Conservation (phyloP, 1,139 yeast species). For the Geotrichum candidum region DNA sequence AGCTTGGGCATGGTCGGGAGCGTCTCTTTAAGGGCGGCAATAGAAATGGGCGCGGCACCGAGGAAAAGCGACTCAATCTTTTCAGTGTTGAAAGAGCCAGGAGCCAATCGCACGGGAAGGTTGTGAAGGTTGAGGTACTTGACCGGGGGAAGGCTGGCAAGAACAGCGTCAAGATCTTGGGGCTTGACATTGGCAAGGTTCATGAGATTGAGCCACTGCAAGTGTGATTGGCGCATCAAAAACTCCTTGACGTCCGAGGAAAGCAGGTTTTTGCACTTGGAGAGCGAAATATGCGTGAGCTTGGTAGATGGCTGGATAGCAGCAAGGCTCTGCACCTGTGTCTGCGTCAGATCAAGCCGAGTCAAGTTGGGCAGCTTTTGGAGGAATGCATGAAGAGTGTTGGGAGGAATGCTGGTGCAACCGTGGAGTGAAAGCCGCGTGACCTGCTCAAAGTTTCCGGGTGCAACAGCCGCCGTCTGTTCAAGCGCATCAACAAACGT, state of each 20-base stretch:
- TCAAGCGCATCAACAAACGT: conserved; percentile 49
- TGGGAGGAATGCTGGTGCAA: conserved; percentile 68
- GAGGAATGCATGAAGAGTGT: conserved; percentile 51
- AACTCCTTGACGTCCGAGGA: conserved; percentile 70
- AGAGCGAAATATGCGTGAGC: conserved; percentile 71
- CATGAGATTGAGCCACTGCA: conserved; percentile 74
- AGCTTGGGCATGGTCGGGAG: conserved; percentile 36
- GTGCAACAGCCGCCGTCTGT: not conserved
- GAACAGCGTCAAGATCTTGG: conserved; percentile 37
- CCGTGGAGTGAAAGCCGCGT: conserved; percentile 76
- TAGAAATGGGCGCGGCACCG: conserved; percentile 50
- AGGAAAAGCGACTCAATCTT: conserved; percentile 55
- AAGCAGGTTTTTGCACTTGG: conserved; percentile 71
- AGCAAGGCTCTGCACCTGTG: conserved; percentile 59
- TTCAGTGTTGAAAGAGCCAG: conserved; percentile 44
- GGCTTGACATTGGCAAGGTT: conserved; percentile 54
- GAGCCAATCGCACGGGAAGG: conserved; percentile 53
- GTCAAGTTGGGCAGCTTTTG: conserved; percentile 54
- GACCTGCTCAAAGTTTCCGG: conserved; percentile 27
- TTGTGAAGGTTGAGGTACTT: conserved; percentile 69
- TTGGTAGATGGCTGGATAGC: conserved; percentile 48
- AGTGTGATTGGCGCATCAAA: conserved; percentile 53
- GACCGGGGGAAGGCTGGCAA: conserved; percentile 43
- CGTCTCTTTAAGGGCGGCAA: conserved; percentile 47
- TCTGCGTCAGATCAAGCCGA: conserved; percentile 75